These are phyloP conservation scores for Lactarius hengduanensis DNA, from an alignment of 768 basidiomycete species.

Conservation along the genomic window DNA sequence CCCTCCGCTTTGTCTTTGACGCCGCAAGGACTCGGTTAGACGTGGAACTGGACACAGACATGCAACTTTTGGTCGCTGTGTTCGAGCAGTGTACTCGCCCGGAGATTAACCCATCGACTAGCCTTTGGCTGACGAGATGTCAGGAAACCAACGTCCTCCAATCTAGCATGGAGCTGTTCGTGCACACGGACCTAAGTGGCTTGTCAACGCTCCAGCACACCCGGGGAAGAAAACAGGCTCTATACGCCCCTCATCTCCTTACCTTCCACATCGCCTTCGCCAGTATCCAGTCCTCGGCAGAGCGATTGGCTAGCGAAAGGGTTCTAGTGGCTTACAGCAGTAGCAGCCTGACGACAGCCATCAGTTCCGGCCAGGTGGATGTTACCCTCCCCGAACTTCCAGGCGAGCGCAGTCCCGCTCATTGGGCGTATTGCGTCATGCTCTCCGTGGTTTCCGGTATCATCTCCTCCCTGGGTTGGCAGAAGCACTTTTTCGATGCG, in stretches of 20 bases:
- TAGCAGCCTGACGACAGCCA: slow-evolving; percentile 72
- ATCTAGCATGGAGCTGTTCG: slow-evolving; percentile 70
- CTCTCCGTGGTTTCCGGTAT: slow-evolving; percentile 75
- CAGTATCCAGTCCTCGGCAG: slow-evolving; percentile 72
- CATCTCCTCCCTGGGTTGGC: slow-evolving; percentile 57
- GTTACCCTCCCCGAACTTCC: slow-evolving; percentile 66
- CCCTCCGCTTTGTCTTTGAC: slow-evolving; percentile 60
- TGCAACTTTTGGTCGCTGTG: slow-evolving; percentile 78
- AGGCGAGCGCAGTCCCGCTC: slow-evolving; percentile 74
- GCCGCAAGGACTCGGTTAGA: slow-evolving; percentile 56
- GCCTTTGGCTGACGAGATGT: slow-evolving; percentile 75
- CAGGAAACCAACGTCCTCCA: slow-evolving; percentile 80
- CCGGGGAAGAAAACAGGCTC: slow-evolving; percentile 58
- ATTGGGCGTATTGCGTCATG: slow-evolving; percentile 82
- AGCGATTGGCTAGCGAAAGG: slow-evolving; percentile 82
- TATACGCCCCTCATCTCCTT: slow-evolving; percentile 77
- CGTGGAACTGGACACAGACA: slow-evolving; percentile 71
- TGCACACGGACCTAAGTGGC: slow-evolving; percentile 66
- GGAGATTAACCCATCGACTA: slow-evolving; percentile 65
- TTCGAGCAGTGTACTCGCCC: slow-evolving; percentile 76
- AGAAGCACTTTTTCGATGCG: slow-evolving; percentile 75
- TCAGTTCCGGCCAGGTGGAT: slow-evolving; percentile 72
- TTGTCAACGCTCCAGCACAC: slow-evolving; percentile 64
- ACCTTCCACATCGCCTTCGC: slow-evolving; percentile 86
- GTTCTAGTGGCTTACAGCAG: slow-evolving; percentile 80